Conservation (phyloP, 768 basidiomycete species). For the Sporobolomyces roseus region DNA sequence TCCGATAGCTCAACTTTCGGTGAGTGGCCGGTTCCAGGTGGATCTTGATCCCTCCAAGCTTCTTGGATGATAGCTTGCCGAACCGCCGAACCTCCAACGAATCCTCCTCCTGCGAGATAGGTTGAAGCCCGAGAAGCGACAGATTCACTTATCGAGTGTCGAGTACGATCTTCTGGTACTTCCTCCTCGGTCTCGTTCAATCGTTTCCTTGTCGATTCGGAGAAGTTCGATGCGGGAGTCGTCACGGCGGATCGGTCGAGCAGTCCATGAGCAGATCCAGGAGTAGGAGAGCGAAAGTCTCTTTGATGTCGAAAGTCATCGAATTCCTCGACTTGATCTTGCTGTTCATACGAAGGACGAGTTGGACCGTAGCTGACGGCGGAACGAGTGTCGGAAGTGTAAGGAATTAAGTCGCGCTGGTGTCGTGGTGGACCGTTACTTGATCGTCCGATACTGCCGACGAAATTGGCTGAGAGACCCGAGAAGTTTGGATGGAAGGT, state of each 20-base stretch:
- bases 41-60: slow-evolving; percentile 10
- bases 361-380: not conserved
- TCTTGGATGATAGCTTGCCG: slow-evolving; percentile 18
- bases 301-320: not conserved
- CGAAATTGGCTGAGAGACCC: slow-evolving; percentile 29
- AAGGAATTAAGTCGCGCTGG: too few species aligned
- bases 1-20: slow-evolving; percentile 24
- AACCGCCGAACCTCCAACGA: slow-evolving; percentile 17
- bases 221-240: not conserved
- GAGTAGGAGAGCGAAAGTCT: slow-evolving; percentile 34
- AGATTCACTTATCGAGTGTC: slow-evolving; percentile 16
- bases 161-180: not conserved
- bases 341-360: slow-evolving; percentile 14
- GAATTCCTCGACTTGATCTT: not conserved
- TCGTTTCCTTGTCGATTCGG: not conserved
- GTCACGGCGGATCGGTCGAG: slow-evolving; percentile 17
- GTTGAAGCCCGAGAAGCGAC: slow-evolving; percentile 23
- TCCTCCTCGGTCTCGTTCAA: not conserved
- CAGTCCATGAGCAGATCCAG: slow-evolving; percentile 21
- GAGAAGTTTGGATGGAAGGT: slow-evolving; percentile 28
- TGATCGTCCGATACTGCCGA: slow-evolving; percentile 23
- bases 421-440: not conserved
- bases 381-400: not conserved
- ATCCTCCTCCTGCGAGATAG: slow-evolving; percentile 15
- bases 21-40: slow-evolving; percentile 21